These are phyloP conservation scores for Dryas alaskensis DNA, from an alignment of 306 rosid species.

Conservation along the genomic window DNA sequence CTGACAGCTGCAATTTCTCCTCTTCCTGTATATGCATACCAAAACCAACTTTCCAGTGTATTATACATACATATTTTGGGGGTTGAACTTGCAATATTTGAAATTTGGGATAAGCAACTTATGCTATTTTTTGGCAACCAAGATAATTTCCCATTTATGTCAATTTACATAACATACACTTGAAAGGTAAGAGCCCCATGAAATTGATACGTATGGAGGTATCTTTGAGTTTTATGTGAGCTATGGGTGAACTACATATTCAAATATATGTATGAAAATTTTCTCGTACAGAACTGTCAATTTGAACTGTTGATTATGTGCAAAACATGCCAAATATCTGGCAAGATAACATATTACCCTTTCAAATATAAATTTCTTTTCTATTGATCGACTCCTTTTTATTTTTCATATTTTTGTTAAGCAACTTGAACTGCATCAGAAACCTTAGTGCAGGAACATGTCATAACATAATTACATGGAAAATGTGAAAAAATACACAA, in stretches of 20 bases:
- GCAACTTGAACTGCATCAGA: background rate
- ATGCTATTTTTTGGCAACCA: background rate
- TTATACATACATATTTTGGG: no score
- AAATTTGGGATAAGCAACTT: background rate
- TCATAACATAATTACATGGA: background rate
- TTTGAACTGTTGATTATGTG: no score
- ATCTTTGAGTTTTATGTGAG: background rate
- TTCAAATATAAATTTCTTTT: background rate
- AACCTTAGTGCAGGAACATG: background rate
- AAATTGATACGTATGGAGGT: background rate
- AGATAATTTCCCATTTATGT: no score
- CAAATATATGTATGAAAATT: no score
- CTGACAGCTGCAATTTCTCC: constrained; percentile 66
- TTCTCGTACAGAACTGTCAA: no score
- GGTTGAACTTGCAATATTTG: background rate
- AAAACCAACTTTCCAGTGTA: no score
- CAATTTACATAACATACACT: no score
- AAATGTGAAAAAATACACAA: background rate
- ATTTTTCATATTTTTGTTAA: background rate
- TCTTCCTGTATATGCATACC: constrained; percentile 47
- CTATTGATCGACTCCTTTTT: background rate
- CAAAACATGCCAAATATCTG: no score
- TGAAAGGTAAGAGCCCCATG: no score
- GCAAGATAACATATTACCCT: no score
- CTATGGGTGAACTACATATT: background rate